Evolutionary conservation across 352 stramenopile species (phyloP), one percentile per base, ranked within the genome.

Genomic region (Globisporangium camurandrum): DNA sequence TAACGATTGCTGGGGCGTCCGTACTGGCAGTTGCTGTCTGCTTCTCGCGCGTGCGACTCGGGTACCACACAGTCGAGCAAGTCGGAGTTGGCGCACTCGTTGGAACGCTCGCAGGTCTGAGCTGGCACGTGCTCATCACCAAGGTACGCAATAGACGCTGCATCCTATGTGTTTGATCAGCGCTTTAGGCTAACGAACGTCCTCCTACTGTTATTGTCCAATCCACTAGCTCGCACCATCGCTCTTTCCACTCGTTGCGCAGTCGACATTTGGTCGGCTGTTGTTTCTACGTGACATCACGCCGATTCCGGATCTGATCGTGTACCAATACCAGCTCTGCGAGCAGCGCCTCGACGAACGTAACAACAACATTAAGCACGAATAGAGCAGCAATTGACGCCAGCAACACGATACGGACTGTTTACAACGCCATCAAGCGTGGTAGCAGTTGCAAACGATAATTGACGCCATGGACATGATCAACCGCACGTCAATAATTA

Each of bases 21-120:
- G 36, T 54, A n/a, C 61, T 86, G 14, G 73, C 80, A 1, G 45
- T 54, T 16, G 31, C 86, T 2, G 84, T 87, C 20, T 83, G 72
- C 46, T 68, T 85, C 52, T 93, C 83, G 38, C 73, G 83, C 26
- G 70, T 92, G 7, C 81, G 77, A 22, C 62, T 93, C 17, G 78
- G 80, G 17, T 93, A 93, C 53, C 83, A 93, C 61, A 83, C 70
- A 17, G 55, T 63, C 17, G 75, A 84, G n/a, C 83, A 93, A 66
- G 80, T 90, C 22, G 19, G 59, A 6, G 72, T 72, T 11, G 83
- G 83, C 10, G 69, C 64, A 9, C 52, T 61, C 10, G 59, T 92
- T 7, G 83, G 83, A 16, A 46, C 59, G 3, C 23, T 74, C 16
- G 54, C 51, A 37, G 82, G 77, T 1, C 41, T 77, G 19, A 22